These are phyloP conservation scores for Auriscalpium vulgare DNA, from an alignment of 768 basidiomycete genomes.

Conservation along the genomic window DNA sequence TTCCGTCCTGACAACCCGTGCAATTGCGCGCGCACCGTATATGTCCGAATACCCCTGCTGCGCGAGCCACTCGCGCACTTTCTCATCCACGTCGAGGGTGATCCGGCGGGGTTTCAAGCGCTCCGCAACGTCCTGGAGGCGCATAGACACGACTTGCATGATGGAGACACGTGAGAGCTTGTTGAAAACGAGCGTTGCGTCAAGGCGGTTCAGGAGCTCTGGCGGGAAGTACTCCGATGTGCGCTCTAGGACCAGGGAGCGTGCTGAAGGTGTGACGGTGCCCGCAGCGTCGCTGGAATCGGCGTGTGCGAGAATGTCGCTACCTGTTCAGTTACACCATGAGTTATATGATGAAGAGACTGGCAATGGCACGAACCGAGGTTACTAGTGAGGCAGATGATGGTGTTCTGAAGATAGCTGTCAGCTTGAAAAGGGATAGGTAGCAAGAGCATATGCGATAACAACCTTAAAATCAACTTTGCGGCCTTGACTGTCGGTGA, in stretches of 20 bases:
- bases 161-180: slow-evolving; percentile 72
- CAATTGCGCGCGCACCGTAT: slow-evolving; percentile 85
- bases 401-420: slow-evolving; percentile 56
- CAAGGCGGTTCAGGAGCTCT: slow-evolving; percentile 83
- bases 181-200: slow-evolving; percentile 86
- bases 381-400: slow-evolving; percentile 86
- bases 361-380: slow-evolving; percentile 36
- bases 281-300: slow-evolving; percentile 59
- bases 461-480: slow-evolving; percentile 83
- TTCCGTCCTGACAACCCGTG: slow-evolving; percentile 74
- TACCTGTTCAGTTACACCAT: slow-evolving; percentile 20
- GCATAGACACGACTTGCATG: slow-evolving; percentile 68
- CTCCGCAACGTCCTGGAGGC: slow-evolving; percentile 64
- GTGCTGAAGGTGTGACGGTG: slow-evolving; percentile 52
- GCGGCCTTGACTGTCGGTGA: slow-evolving; percentile 88
- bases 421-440: background rate
- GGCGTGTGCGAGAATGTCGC: slow-evolving; percentile 65
- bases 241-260: slow-evolving; percentile 60
- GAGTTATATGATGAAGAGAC: background rate
- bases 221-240: slow-evolving; percentile 82
- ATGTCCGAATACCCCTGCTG: slow-evolving; percentile 72
- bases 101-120: slow-evolving; percentile 62
- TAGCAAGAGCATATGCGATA: background rate
- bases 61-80: slow-evolving; percentile 62
- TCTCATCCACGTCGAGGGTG: slow-evolving; percentile 56